Evolutionary conservation across 2,329 filamentous ascomycete genomes (phyloP), one percentile per base, ranked within the genome.

Genomic region (Aspergillus ibericus): DNA sequence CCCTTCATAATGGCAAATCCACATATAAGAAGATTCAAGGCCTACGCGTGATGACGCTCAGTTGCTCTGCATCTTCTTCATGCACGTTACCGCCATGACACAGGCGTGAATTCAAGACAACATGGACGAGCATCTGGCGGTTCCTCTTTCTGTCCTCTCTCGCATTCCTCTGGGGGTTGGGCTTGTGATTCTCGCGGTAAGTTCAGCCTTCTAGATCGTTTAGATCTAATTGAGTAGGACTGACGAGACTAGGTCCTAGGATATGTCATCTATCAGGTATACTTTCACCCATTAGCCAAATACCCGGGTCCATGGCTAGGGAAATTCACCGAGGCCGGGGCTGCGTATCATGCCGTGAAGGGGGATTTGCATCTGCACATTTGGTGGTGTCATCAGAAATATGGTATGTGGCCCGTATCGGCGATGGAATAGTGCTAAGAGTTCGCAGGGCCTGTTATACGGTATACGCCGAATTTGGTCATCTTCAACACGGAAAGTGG

Each of bases 311-410:
- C 48, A 36, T 50, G 48, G 48, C 16, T 50, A 4, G 48, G 48
- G 8, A 50, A 50, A 16, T 50, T 50, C 48, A 50, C 48, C 16
- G 48, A 50, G 20, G 48, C 48, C 8, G 48, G 48, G 29, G 48
- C 48, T 4, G 48, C 48, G 16, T 50, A 50, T 50, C 48, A 50
- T 50, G 48, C 48, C 16, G 48, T 50, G 4, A 50, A 50, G 29
- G 48, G 48, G 15, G 48, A 50, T 9, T 36, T 50, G 18, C 48
- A 50, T 50, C 16, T 50, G n/a, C 48, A 50, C 10, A 50, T 50
- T 12, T 50, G 48, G 48, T 50, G 48, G 48, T 50, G 48, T 35
- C 48, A 50, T 35, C 48, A 50, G 48, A 50, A 22, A 35, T 50
- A 50, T 20, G 48, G 48, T 50, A 22, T 36, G 16, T 8, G n/a